These are phyloP conservation scores for Chalciporus piperatus DNA, from an alignment of 768 basidiomycete genomes.

Conservation along the genomic window DNA sequence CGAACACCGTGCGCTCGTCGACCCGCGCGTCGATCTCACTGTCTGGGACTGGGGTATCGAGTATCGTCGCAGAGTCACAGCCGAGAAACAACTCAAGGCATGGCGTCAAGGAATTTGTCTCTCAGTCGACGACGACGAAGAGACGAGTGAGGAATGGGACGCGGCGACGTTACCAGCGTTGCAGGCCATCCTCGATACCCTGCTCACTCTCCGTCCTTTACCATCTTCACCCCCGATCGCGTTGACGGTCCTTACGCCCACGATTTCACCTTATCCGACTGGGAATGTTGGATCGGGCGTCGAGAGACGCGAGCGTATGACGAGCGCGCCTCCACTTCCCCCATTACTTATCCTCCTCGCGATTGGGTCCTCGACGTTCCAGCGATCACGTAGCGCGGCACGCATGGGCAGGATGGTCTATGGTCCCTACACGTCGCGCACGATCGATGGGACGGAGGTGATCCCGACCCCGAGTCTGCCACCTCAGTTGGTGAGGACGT, in stretches of 20 bases:
- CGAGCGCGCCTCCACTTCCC: constrained; percentile 33
- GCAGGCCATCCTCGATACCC: constrained; percentile 32
- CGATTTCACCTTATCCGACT: constrained; percentile 7
- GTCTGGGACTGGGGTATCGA: constrained; percentile 23
- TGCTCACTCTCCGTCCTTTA: constrained; percentile 33
- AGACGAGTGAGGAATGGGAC: neutral
- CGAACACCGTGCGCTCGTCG: constrained; percentile 23
- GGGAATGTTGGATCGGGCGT: constrained; percentile 5
- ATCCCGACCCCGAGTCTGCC: constrained; percentile 27
- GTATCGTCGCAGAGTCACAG: constrained; percentile 21
- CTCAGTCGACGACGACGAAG: neutral
- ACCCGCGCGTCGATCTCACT: constrained; percentile 19
- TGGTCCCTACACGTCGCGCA: constrained; percentile 15
- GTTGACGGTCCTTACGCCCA: constrained; percentile 15
- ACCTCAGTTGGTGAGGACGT: constrained; percentile 28
- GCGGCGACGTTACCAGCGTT: constrained; percentile 17
- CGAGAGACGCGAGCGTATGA: constrained; percentile 21
- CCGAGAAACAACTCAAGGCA: constrained; percentile 23
- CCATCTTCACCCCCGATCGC: constrained; percentile 23
- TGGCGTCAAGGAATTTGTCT: constrained; percentile 20
- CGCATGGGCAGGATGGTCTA: constrained; percentile 16
- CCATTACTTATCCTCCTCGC: constrained; percentile 27
- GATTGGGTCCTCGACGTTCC: constrained; percentile 5
- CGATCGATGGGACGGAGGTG: neutral
- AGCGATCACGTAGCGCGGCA: constrained; percentile 25